A percentile compares a stretch with the other conserved stretches of the same genome.
phyloP scores from a whole-genome alignment of 352 stramenopile genomes.

The Phytophthora sansomeana region DNA sequence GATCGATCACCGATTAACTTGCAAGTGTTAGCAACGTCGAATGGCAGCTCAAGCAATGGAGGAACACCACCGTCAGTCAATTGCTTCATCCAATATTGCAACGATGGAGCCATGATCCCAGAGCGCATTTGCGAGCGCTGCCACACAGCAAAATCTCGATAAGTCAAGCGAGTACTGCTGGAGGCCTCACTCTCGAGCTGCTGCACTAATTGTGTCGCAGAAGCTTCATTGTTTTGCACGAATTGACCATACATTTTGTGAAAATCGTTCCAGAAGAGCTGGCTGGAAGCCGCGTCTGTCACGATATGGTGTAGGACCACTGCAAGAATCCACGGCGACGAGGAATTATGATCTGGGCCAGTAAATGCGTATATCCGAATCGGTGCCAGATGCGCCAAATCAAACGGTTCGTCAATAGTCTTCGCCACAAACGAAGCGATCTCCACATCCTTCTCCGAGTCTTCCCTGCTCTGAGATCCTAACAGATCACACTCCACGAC shows the following conservation, averaged over 20 bases:
- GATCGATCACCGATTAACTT: neutral
- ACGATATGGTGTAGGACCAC: constrained; percentile 66
- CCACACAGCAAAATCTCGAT: constrained; percentile 61
- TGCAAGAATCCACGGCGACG: constrained; percentile 39
- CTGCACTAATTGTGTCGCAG: neutral
- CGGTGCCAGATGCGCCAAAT: constrained; percentile 42
- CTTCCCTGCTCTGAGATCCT: neutral
- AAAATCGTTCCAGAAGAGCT: constrained; percentile 60
- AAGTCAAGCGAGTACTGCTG: constrained; percentile 30
- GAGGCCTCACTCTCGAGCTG: constrained; percentile 15
- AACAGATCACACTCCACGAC: constrained; percentile 16
- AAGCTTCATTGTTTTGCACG: neutral
- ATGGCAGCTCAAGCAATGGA: constrained; percentile 51
- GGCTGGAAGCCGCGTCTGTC: constrained; percentile 55
- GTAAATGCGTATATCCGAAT: constrained; percentile 50
- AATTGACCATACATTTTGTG: constrained; percentile 33
- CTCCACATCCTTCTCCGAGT: neutral
- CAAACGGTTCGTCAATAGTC: constrained; percentile 38
- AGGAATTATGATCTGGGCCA: neutral
- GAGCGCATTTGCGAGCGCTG: constrained; percentile 48
- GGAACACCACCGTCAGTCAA: constrained; percentile 29
- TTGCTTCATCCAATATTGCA: constrained; percentile 61
- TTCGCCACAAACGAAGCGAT: constrained; percentile 36
- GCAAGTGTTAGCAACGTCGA: constrained; percentile 30
- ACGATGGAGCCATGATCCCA: constrained; percentile 37